Base-by-base conservation (phyloP, 768 basidiomycete genomes). In the Tricholoma matsutake region DNA sequence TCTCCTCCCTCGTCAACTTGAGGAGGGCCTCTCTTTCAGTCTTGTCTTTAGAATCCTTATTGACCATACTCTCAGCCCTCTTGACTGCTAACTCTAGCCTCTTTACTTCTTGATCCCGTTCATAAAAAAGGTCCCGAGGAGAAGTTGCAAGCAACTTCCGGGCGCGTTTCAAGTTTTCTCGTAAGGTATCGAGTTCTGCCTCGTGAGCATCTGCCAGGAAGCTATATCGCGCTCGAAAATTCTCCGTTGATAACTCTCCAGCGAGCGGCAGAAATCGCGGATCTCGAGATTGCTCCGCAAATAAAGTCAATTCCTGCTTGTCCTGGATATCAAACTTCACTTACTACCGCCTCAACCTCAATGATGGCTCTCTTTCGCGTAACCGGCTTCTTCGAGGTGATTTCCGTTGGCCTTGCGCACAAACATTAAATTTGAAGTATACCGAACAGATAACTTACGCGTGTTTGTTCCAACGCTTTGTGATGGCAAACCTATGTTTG, bases 361-460 rank as follows among this genome's bases (percentile, higher is more conserved):
- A 94, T 82, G 0, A 91, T 87, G 9, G 78, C 78, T 59, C 93
- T 77, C 57, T 80, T 80, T 20, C 95, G 84, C 6, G 88, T 84
- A 14, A 96, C 91, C 1, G 92, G 92, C 66, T 82, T 83, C 72
- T 95, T 97, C 0, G 94, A 93, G 14, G 90, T 88, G 56, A 92
- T 78, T 65, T 94, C 93, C 32, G 77, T 81, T 1, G 95, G 95
- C 1, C 95, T 96, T 29, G 8, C 35, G 62, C 29, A 13, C 53
- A 13, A 47, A 56, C 39, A 62, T 16, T 61, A 58, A 34, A 25
- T 61, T 41, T 13, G 16, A 58, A 55, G 31, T 34, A 28, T 10
- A 58, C 31, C 22, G 41, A 29, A 14, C 28, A 49, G 13, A 62
- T 35, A 31, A 81, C 93, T 63, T 74, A 96, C 95, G 96, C 93